Base-by-base conservation (phyloP, 2,329 filamentous ascomycete species). In the Cordyceps pruinosa region DNA sequence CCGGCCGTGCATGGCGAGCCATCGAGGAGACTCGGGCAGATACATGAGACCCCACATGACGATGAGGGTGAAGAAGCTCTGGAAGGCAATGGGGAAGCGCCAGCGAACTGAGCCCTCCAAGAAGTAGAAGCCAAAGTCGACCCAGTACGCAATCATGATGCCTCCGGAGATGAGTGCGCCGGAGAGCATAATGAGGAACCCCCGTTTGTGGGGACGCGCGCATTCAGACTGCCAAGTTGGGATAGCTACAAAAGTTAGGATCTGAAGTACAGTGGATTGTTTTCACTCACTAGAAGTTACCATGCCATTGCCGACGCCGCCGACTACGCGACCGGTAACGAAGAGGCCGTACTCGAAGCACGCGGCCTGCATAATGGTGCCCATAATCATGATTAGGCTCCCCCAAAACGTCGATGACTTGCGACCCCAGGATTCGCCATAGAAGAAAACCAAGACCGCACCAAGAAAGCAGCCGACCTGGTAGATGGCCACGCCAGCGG, bases 31-130 rank as follows among this genome's bases (percentile, higher is more conserved):
- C 49, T 69, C 66, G 19, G 66, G 67, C 5, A 84, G 75, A 65
- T 83, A 81, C 10, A 77, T 72, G 66, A 85, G 75, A 8, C 77
- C 80, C 34, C 77, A 58, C 65, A 83, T 79, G 56, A 85, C 76
- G 53, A 82, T 56, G 53, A 66, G 50, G 21, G 66, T 66, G 42
- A 67, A 67, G 59, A 67, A 66, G 17, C 64, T 66, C 56, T 67
- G 66, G 56, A 69, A 68, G 5, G 66, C 63, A 25, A 70, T 62
- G 15, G 69, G 69, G 58, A 70, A 70, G 0, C 69, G 66, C 69
- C 69, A 71, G 28, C 66, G 64, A 34, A 70, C 59, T 13, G 63
- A 59, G 0, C 66, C 68, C 19, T 66, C 61, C 37, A 69, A 58
- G 57, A 68, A 69, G 45, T 66, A 69, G 34, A 70, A 66, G 25